A percentile compares a stretch with the other conserved stretches of the same genome.
Conservation (phyloP, 768 basidiomycete species). For the Strobilomyces dryophilus region DNA sequence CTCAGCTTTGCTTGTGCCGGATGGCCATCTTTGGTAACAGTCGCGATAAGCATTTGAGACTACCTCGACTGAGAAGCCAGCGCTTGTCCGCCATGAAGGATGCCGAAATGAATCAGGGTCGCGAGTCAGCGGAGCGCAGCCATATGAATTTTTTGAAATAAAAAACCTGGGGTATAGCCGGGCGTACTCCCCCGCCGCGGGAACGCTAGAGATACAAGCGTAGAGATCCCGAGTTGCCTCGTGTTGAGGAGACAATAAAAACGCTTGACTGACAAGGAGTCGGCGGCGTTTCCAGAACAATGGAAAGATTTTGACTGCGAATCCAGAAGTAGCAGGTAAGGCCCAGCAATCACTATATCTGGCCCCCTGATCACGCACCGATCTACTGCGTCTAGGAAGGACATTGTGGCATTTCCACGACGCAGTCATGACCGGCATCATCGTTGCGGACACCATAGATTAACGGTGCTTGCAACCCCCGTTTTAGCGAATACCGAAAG, state of each 20-base stretch:
- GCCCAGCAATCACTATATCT: constrained; percentile 21
- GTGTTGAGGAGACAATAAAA: not conserved
- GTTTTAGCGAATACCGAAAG: constrained; percentile 3
- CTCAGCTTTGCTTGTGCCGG: not conserved
- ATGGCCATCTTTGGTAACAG: constrained; percentile 5
- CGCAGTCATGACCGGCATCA: constrained; percentile 19
- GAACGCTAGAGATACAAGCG: not conserved
- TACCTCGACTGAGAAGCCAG: constrained; percentile 13
- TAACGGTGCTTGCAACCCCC: constrained; percentile 13
- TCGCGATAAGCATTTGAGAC: not conserved
- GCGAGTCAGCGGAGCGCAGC: constrained; percentile 3
- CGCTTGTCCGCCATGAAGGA: constrained; percentile 12
- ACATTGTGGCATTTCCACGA: constrained; percentile 27
- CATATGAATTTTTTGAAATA: constrained; percentile 5
- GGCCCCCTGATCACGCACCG: constrained; percentile 21
- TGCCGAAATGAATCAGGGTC: constrained; percentile 32
- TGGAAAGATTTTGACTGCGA: constrained; percentile 22
- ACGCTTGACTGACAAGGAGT: constrained; percentile 9
- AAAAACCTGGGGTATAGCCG: not conserved
- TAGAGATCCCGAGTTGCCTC: constrained; percentile 3
- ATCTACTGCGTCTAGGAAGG: constrained; percentile 25
- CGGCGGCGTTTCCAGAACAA: constrained; percentile 22
- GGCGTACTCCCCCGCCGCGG: not conserved
- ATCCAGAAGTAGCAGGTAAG: constrained; percentile 26
- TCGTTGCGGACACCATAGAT: constrained; percentile 21